These are phyloP conservation scores for Leucosporidium creatinivorum DNA, from an alignment of 768 basidiomycete genomes.

Conservation along the genomic window DNA sequence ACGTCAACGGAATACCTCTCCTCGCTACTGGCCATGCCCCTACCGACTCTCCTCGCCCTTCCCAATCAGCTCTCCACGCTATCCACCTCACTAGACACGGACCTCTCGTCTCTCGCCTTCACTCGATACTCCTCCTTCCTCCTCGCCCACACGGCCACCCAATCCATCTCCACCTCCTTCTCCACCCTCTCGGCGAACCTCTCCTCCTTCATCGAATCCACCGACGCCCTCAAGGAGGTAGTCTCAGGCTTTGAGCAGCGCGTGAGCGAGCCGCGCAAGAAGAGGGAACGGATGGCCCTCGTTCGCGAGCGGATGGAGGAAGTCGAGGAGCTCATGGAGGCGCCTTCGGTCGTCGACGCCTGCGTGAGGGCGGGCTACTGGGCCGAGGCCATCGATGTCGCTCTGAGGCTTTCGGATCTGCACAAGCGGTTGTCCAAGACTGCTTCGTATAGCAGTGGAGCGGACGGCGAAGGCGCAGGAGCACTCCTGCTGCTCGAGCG, in stretches of 20 bases:
- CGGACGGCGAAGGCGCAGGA: slow-evolving; percentile 4
- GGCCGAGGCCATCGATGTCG: slow-evolving; percentile 79
- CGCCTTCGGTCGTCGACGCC: slow-evolving; percentile 82
- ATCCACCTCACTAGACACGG: slow-evolving; percentile 30
- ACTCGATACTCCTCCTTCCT: slow-evolving; percentile 33
- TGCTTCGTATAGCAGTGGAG: neutral
- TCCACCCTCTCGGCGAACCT: slow-evolving; percentile 17
- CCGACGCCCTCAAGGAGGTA: slow-evolving; percentile 14
- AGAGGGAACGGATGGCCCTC: slow-evolving; percentile 44
- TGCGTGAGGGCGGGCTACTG: slow-evolving; percentile 90
- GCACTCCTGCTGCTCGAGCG: slow-evolving; percentile 23
- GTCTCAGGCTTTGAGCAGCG: slow-evolving; percentile 11
- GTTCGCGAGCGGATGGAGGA: slow-evolving; percentile 95
- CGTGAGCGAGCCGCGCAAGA: slow-evolving; percentile 7
- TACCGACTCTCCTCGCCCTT: slow-evolving; percentile 14
- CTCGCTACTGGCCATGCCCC: slow-evolving; percentile 15
- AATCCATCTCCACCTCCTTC: slow-evolving; percentile 26
- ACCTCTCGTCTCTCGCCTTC: slow-evolving; percentile 36
- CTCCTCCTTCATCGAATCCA: slow-evolving; percentile 28
- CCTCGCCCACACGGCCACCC: slow-evolving; percentile 24
- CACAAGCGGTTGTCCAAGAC: slow-evolving; percentile 2
- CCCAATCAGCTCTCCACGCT: slow-evolving; percentile 15
- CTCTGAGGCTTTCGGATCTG: slow-evolving; percentile 39
- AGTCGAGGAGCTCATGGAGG: slow-evolving; percentile 80
- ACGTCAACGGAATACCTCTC: slow-evolving; percentile 17